Evolutionary conservation across 441 rosid genomes (phyloP).

Genomic region (Syzygium syzygioides): DNA sequence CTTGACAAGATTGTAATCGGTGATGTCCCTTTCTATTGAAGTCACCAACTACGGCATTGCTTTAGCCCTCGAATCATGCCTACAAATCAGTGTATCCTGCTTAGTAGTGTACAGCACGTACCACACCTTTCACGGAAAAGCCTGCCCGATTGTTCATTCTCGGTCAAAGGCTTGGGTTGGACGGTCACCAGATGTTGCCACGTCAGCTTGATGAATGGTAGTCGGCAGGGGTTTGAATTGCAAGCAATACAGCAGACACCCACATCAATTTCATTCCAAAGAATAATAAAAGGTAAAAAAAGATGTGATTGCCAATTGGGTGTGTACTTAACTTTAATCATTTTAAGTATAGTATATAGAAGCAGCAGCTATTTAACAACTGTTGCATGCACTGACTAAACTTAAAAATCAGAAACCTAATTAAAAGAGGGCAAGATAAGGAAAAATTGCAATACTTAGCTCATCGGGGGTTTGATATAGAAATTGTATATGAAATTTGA

Average conservation of each 20-base stretch:
- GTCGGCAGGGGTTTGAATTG: slow-evolving; percentile 28
- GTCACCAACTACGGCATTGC: background rate
- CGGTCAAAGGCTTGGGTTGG: background rate
- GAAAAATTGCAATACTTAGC: background rate
- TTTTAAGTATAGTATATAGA: background rate
- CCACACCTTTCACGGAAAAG: background rate
- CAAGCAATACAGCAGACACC: background rate
- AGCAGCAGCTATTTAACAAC: background rate
- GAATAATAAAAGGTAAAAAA: background rate
- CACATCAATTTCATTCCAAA: background rate
- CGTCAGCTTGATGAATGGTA: slow-evolving; percentile 12
- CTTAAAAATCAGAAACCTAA: background rate
- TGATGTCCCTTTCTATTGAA: background rate
- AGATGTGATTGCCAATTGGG: background rate
- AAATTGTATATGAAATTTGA: background rate
- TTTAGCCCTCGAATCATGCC: slow-evolving; percentile 33
- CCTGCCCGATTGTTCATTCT: slow-evolving; percentile 1
- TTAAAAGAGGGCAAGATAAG: background rate
- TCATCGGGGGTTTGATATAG: background rate
- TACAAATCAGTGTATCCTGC: slow-evolving; percentile 3
- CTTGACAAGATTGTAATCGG: background rate
- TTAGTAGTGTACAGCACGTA: background rate
- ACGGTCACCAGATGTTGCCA: background rate
- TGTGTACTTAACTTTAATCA: background rate
- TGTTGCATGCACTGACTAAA: background rate